These are phyloP conservation scores for Dactylonectria estremocensis DNA, from an alignment of 2,329 filamentous ascomycete genomes.

Conservation along the genomic window DNA sequence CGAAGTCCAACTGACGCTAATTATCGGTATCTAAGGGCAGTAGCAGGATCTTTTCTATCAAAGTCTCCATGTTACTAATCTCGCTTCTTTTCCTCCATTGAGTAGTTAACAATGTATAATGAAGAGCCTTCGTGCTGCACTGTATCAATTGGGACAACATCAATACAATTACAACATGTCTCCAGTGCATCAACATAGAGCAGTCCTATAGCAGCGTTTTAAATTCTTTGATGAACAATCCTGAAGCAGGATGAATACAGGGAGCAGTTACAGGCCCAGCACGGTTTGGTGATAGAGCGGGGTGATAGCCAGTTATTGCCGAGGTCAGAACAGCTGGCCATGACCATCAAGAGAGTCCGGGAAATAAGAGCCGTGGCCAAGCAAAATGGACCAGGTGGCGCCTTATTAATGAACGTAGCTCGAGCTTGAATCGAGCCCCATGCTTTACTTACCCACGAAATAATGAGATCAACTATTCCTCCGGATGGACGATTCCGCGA, in stretches of 20 bases:
- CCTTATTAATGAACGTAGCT: background rate
- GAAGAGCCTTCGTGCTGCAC: too few species aligned
- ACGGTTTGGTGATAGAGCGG: slow-evolving; percentile 13
- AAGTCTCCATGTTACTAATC: too few species aligned
- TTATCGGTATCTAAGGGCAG: too few species aligned
- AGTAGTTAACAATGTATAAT: too few species aligned
- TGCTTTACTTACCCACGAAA: background rate
- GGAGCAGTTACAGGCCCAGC: background rate
- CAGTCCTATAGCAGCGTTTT: background rate
- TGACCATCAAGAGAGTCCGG: slow-evolving; percentile 6
- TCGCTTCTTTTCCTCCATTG: too few species aligned
- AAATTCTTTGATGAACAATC: background rate
- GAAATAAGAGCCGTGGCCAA: slow-evolving; percentile 20
- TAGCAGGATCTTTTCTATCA: too few species aligned
- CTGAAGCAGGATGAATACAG: background rate
- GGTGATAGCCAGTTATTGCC: slow-evolving; percentile 14
- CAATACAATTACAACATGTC: too few species aligned
- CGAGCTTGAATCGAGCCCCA: background rate
- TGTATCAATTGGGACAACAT: too few species aligned
- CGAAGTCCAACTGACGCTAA: background rate
- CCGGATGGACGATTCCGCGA: background rate
- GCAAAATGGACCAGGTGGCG: background rate
- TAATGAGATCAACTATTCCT: too few species aligned
- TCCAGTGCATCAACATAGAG: background rate
- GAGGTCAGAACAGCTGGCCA: slow-evolving; percentile 20